These are phyloP conservation scores for Pythium biforme DNA, from an alignment of 352 stramenopile species.

Conservation along the genomic window DNA sequence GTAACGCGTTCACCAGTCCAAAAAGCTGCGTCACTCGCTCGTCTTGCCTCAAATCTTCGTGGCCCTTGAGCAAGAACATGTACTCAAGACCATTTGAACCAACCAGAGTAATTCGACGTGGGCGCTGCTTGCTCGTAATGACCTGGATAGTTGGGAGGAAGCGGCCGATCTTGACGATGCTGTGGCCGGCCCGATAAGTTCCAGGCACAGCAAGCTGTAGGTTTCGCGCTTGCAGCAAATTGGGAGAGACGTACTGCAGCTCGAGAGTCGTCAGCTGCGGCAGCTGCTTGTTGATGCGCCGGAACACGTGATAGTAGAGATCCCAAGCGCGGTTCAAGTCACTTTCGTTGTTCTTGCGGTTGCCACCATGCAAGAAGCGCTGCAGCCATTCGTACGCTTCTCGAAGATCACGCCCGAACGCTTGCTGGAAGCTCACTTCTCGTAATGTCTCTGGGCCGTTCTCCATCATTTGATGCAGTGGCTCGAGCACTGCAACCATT, in stretches of 20 bases:
- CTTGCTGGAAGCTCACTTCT: slow-evolving; percentile 84
- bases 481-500: slow-evolving; percentile 96
- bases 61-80: slow-evolving; percentile 99
- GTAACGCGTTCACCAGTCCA: slow-evolving; percentile 98
- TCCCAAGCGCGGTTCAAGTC: slow-evolving; percentile 95
- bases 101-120: slow-evolving; percentile 96
- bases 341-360: slow-evolving; percentile 60
- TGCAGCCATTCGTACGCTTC: slow-evolving; percentile 84
- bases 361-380: slow-evolving; percentile 46
- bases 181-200: slow-evolving; percentile 82
- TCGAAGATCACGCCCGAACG: slow-evolving; percentile 92
- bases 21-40: slow-evolving; percentile 99
- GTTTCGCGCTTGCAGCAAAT: slow-evolving; percentile 92
- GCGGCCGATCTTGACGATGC: slow-evolving; percentile 82
- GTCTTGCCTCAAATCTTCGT: slow-evolving; percentile 99
- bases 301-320: slow-evolving; percentile 99
- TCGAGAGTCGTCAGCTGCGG: slow-evolving; percentile 96
- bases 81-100: slow-evolving; percentile 98
- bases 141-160: slow-evolving; percentile 97
- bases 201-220: slow-evolving; percentile 96
- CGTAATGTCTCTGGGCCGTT: slow-evolving; percentile 75
- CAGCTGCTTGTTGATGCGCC: slow-evolving; percentile 90
- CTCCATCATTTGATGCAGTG: slow-evolving; percentile 93
- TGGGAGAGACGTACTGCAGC: slow-evolving; percentile 95
- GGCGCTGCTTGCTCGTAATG: slow-evolving; percentile 98